Evolutionary conservation across 345 rosid species (phyloP).

Genomic region (Dovyalis caffra): DNA sequence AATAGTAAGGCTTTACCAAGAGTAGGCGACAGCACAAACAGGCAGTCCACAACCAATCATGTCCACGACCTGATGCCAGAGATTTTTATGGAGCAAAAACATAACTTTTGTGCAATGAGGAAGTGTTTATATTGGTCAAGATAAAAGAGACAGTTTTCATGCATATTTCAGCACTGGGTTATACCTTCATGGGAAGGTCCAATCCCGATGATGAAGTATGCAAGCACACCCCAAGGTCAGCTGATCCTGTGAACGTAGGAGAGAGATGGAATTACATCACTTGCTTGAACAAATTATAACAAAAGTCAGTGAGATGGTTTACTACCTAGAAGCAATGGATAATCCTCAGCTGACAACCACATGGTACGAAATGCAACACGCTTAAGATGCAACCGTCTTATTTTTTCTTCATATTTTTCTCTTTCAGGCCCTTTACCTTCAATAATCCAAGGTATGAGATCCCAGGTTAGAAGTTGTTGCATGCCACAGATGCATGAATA

Average conservation of each 20-base stretch:
- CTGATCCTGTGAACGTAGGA: conserved; percentile 51
- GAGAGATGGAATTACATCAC: conserved; percentile 6
- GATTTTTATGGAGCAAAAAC: background rate
- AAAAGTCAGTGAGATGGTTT: background rate
- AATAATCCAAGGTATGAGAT: background rate
- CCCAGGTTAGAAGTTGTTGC: conserved; percentile 4
- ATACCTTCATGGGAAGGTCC: conserved; percentile 97
- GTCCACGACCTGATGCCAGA: conserved; percentile 74
- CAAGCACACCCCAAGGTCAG: conserved; percentile 94
- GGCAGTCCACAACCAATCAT: conserved; percentile 99
- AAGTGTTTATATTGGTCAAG: background rate
- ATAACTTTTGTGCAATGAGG: background rate
- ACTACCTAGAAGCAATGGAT: conserved; percentile 82
- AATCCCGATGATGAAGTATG: conserved; percentile 96
- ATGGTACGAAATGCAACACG: conserved; percentile 92
- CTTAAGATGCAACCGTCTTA: conserved; percentile 65
- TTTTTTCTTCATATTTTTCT: conserved; percentile 82
- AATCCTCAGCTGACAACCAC: conserved; percentile 97
- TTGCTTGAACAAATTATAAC: background rate
- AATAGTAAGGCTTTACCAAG: conserved; percentile 54
- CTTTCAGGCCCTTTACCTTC: conserved; percentile 96
- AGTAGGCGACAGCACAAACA: conserved; percentile 92
- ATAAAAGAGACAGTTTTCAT: background rate
- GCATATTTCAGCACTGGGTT: background rate
- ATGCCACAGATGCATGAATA: background rate